A percentile compares a stretch with the other conserved stretches of the same genome.
Evolutionary conservation across 2,329 filamentous ascomycete species (phyloP).

Genomic region (Monilinia vaccinii-corymbosi): DNA sequence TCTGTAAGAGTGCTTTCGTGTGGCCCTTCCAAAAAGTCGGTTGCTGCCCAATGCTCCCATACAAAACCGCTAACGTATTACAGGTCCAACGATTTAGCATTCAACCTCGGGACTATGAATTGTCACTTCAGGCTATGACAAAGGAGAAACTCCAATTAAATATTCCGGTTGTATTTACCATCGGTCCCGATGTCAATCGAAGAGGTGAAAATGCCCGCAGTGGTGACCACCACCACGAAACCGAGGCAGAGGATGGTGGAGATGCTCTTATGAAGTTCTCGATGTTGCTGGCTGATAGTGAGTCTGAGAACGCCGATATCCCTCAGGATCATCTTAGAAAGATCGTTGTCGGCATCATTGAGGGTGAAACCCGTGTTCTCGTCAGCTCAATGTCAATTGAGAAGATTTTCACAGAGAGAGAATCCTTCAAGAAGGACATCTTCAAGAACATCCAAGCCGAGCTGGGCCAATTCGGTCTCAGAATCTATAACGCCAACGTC

Average conservation of each 20-base stretch:
- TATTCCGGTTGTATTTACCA: constrained; percentile 76
- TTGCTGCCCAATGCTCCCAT: background rate
- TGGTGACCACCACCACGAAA: background rate
- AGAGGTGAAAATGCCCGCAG: constrained; percentile 32
- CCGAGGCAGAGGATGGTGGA: constrained; percentile 39
- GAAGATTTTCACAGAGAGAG: constrained; percentile 56
- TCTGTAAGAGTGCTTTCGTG: constrained; percentile 69
- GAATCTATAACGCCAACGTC: constrained; percentile 65
- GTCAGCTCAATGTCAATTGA: constrained; percentile 67
- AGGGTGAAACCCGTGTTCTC: constrained; percentile 76
- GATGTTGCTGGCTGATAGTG: constrained; percentile 61
- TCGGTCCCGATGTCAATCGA: constrained; percentile 66
- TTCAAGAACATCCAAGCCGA: constrained; percentile 51
- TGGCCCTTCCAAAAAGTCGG: constrained; percentile 58
- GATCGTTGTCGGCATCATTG: constrained; percentile 84
- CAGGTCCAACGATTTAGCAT: constrained; percentile 38
- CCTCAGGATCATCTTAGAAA: constrained; percentile 59
- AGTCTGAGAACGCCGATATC: constrained; percentile 33
- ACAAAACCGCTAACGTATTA: constrained; percentile 9
- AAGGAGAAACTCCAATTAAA: constrained; percentile 78
- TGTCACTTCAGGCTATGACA: constrained; percentile 81
- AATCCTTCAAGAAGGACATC: constrained; percentile 68
- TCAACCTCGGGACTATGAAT: constrained; percentile 71
- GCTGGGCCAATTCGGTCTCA: constrained; percentile 70
- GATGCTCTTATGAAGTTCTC: constrained; percentile 74